phyloP scores from a whole-genome alignment of 768 basidiomycete species.

The Psilocybe sp. region DNA sequence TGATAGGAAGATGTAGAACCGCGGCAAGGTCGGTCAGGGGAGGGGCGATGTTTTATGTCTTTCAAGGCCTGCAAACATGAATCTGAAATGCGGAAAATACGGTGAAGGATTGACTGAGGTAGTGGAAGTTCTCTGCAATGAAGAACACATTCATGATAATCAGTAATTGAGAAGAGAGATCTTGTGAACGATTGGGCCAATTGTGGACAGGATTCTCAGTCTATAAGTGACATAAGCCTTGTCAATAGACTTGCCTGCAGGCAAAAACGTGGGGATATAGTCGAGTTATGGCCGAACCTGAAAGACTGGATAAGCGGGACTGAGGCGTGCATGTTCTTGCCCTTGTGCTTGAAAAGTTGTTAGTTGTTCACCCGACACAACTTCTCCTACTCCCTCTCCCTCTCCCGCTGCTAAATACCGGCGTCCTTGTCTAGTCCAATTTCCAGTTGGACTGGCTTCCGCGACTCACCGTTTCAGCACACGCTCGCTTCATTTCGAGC shows the following conservation, averaged over 20 bases:
- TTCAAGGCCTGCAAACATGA: too few relatives aligned
- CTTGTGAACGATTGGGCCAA: background rate
- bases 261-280: constrained; percentile 60
- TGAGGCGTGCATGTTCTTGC: constrained; percentile 42
- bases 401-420: constrained; percentile 19
- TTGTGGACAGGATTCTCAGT: constrained; percentile 3
- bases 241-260: constrained; percentile 63
- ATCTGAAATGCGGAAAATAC: too few relatives aligned
- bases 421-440: constrained; percentile 30
- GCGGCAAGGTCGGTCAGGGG: too few relatives aligned
- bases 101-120: too few relatives aligned
- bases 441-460: constrained; percentile 30
- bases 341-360: constrained; percentile 52
- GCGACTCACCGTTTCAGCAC: constrained; percentile 29
- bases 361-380: constrained; percentile 43
- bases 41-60: too few relatives aligned
- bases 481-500: constrained; percentile 57
- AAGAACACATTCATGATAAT: too few relatives aligned
- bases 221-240: constrained; percentile 36
- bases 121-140: too few relatives aligned
- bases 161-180: background rate
- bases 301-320: constrained; percentile 50
- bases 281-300: constrained; percentile 44
- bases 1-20: too few relatives aligned
- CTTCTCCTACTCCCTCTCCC: constrained; percentile 32